These are phyloP conservation scores for Aspergillus campestris DNA, from an alignment of 495 filamentous ascomycete species.

Conservation along the genomic window DNA sequence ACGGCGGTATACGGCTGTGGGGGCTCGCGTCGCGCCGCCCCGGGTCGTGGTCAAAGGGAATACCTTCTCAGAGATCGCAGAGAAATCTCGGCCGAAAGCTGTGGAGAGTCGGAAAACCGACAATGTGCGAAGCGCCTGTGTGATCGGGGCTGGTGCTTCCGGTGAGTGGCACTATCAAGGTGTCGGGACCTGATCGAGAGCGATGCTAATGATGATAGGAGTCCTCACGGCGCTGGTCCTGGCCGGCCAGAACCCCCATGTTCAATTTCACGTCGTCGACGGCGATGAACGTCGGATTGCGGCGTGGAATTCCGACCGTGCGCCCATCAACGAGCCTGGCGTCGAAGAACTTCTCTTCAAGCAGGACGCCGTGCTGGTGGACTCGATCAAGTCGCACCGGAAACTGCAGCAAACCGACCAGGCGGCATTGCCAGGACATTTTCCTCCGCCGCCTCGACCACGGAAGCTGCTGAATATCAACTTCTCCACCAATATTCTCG, in stretches of 20 bases:
- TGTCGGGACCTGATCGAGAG: background rate
- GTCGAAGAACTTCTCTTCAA: constrained; percentile 34
- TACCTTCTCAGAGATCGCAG: constrained; percentile 13
- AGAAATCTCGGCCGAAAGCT: background rate
- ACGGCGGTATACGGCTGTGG: constrained; percentile 8
- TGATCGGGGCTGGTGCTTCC: constrained; percentile 12
- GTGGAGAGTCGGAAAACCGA: constrained; percentile 4
- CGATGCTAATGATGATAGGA: constrained; percentile 29
- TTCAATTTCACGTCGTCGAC: constrained; percentile 66
- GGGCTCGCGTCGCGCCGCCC: background rate
- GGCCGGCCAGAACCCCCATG: constrained; percentile 57
- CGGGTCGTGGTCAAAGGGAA: constrained; percentile 15
- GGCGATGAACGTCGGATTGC: constrained; percentile 53
- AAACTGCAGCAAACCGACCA: too few relatives aligned
- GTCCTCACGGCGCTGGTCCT: constrained; percentile 67
- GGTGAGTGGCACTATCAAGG: constrained; percentile 5
- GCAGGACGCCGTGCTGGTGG: constrained; percentile 15
- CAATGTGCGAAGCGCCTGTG: constrained; percentile 11
- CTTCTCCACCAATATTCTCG: constrained; percentile 58
- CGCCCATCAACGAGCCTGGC: constrained; percentile 54
- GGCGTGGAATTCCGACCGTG: constrained; percentile 62
- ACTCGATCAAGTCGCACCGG: too few relatives aligned
- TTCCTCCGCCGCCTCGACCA: constrained; percentile 32
- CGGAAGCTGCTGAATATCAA: constrained; percentile 48
- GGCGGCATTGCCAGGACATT: background rate